Base-by-base conservation (phyloP, 352 stramenopile species). In the Pythium dissimile region DNA sequence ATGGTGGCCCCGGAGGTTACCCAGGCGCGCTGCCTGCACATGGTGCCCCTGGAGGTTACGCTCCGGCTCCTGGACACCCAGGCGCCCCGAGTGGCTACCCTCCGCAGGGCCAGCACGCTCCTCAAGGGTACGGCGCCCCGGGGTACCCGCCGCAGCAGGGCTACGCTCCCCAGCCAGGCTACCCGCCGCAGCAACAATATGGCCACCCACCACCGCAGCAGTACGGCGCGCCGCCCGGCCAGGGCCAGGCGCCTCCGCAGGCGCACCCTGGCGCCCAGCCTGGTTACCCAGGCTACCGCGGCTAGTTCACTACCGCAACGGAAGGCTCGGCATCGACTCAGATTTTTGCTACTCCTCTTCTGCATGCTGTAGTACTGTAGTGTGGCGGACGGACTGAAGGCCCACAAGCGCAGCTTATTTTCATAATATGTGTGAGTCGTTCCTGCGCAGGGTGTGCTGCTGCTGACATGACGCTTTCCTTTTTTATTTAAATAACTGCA, bases 271-370 rank as follows among this genome's bases (percentile, higher is more conserved):
- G 53, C 26, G 56, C 63, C 6, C 31, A 59, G n/a, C 57, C 57
- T 20, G 63, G 63, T 3, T 70, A 70, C 56, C 62, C 62, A 27
- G 71, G 74, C 28, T 77, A 82, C 38, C 67, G 68, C 53, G 67
- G 72, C 16, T 82, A 55, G 73, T 21, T 5, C 8, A 5, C 42
- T 20, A n/a, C n/a, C n/a, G n/a, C n/a, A n/a, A n/a, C n/a, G n/a
- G n/a, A n/a, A n/a, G n/a, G n/a, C n/a, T n/a, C n/a, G n/a, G n/a
- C n/a, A n/a, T n/a, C n/a, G n/a, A n/a, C n/a, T n/a, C n/a, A n/a
- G n/a, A n/a, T n/a, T n/a, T n/a, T n/a, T n/a, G n/a, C n/a, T n/a
- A n/a, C n/a, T n/a, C n/a, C n/a, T n/a, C n/a, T n/a, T n/a, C n/a
- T n/a, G n/a, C n/a, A n/a, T n/a, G n/a, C n/a, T n/a, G n/a, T n/a